Base-by-base conservation (phyloP, 805 yeast genomes). In the Zygoascus ofunaensis region DNA sequence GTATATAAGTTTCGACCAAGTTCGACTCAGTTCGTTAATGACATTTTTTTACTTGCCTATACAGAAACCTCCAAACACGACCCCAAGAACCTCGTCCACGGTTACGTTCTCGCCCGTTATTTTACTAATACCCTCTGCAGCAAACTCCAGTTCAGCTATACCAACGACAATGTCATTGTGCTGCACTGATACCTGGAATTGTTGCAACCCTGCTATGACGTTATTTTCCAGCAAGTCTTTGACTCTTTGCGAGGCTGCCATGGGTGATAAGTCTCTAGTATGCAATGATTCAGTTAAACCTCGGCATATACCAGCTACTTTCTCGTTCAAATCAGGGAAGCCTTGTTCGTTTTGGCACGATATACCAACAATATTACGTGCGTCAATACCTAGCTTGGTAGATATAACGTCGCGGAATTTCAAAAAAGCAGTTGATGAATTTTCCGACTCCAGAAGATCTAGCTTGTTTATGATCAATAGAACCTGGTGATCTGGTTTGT, bases 41-140 rank as follows among this genome's bases (percentile, higher is more conserved):
- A n/a, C n/a, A n/a, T n/a, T n/a, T n/a, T n/a, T n/a, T 52, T 65
- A 90, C 61, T 90, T 90, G 0, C 98, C 98, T 19, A 92, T 87
- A 62, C 98, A 92, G 60, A 92, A 92, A 49, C 79, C 82, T 2
- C 95, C 80, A 58, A 92, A 92, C 0, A 92, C 92, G 1, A 85
- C 90, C 0, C 92, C 96, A 4, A 92, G 66, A 0, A 92, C 79
- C 57, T 92, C 97, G 54, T 92, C 97, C 0, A 89, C 72, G 0
- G 94, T 95, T 12, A 90, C 77, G 0, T 86, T 75, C 34, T 84
- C 83, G 1, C 97, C 98, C 0, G 97, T 89, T 21, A 92, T 83
- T 56, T 80, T 84, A 0, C 97, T 97, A 33, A 92, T 82, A 0
- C 96, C 96, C 12, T 82, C 87, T 17, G 82, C 78, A 0, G 95